Evolutionary conservation across 495 filamentous ascomycete species (phyloP).

Genomic region (Talaromyces stipitatus): DNA sequence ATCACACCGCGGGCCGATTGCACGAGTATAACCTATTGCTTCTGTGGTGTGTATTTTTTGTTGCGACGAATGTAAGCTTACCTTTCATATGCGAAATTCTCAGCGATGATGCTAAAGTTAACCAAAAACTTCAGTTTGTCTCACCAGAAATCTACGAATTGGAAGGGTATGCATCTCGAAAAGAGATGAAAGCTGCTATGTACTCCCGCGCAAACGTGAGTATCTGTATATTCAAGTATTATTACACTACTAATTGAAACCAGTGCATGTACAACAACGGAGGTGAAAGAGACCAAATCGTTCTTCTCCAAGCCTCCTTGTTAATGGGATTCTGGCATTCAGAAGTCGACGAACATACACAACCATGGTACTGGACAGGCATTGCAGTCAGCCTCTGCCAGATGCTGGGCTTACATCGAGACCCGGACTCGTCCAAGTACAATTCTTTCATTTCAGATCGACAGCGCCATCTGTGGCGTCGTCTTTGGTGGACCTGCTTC

Average conservation of each 20-base stretch:
- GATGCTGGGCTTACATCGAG: slow-evolving; percentile 26
- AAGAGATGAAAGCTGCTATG: slow-evolving; percentile 30
- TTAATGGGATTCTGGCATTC: slow-evolving; percentile 34
- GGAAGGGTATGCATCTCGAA: slow-evolving; percentile 26
- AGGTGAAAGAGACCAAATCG: slow-evolving; percentile 25
- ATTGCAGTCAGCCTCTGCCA: slow-evolving; percentile 27
- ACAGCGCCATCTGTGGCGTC: slow-evolving; percentile 26
- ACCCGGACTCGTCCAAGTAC: slow-evolving; percentile 11
- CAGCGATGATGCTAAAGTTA: neutral
- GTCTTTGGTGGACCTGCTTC: slow-evolving; percentile 34
- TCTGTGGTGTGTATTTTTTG: slow-evolving; percentile 37
- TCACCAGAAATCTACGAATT: slow-evolving; percentile 14
- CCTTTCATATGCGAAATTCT: too few relatives aligned
- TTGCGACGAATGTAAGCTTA: slow-evolving; percentile 23
- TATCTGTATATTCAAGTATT: neutral
- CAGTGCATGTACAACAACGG: slow-evolving; percentile 31
- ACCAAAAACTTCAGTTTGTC: slow-evolving; percentile 15
- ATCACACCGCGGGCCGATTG: slow-evolving; percentile 14
- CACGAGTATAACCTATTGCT: slow-evolving; percentile 26
- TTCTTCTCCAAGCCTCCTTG: slow-evolving; percentile 30
- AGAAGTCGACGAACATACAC: slow-evolving; percentile 24
- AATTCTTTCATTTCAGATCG: slow-evolving; percentile 15
- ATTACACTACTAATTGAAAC: neutral
- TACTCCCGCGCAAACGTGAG: slow-evolving; percentile 30
- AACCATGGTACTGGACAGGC: slow-evolving; percentile 32